A percentile compares a stretch with the other conserved stretches of the same genome.
These are phyloP conservation scores for Strobilomyces dryophilus DNA, from an alignment of 768 basidiomycete species.

Conservation along the genomic window DNA sequence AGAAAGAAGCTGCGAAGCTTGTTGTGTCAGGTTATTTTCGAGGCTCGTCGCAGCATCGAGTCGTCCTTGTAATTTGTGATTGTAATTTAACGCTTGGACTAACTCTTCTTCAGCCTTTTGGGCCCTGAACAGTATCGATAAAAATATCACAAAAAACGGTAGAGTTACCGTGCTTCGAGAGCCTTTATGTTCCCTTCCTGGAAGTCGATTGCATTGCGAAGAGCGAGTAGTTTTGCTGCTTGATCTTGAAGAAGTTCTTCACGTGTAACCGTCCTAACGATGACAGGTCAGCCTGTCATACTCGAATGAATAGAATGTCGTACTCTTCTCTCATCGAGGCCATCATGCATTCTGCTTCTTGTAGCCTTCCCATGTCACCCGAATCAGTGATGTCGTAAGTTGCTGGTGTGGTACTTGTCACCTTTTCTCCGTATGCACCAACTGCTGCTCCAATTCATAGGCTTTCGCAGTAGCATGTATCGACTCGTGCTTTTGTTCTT, in stretches of 20 bases:
- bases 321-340: conserved; percentile 31
- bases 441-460: conserved; percentile 27
- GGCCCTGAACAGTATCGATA: conserved; percentile 16
- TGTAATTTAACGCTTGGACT: conserved; percentile 14
- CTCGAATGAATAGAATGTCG: conserved; percentile 20
- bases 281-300: conserved; percentile 10
- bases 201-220: conserved; percentile 29
- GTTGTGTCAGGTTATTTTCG: conserved; percentile 24
- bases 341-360: conserved; percentile 25
- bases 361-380: conserved; percentile 15
- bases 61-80: conserved; percentile 27
- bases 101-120: conserved; percentile 20
- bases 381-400: conserved; percentile 10
- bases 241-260: conserved; percentile 24
- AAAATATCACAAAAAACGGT: background rate
- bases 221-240: conserved; percentile 24
- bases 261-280: conserved; percentile 19
- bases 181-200: conserved; percentile 27
- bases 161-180: conserved; percentile 25
- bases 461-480: conserved; percentile 18
- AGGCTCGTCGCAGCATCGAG: conserved; percentile 20
- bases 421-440: conserved; percentile 21
- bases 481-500: conserved; percentile 29
- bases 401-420: conserved; percentile 2
- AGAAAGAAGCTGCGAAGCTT: conserved; percentile 23